phyloP scores from a whole-genome alignment of 2,329 filamentous ascomycete species.

The Fusarium xylarioides region DNA sequence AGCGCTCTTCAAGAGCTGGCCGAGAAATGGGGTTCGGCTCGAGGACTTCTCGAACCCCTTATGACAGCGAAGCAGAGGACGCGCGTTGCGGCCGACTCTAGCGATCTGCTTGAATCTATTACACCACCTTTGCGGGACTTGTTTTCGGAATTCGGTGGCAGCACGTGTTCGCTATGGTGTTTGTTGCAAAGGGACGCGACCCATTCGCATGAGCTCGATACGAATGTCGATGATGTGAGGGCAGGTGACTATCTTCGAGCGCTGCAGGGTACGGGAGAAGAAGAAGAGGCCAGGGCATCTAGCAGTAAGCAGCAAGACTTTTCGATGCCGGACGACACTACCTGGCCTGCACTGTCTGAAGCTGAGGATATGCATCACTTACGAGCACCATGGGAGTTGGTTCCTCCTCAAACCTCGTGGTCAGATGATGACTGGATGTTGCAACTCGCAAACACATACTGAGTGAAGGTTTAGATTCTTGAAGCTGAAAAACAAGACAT shows the following conservation, averaged over 20 bases:
- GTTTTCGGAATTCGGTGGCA: background rate
- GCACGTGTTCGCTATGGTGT: background rate
- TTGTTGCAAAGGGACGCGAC: background rate
- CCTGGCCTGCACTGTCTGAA: background rate
- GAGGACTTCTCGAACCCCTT: background rate
- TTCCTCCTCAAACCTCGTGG: background rate
- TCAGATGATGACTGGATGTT: background rate
- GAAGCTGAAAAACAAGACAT: no score
- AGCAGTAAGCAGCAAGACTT: background rate
- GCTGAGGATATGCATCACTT: background rate
- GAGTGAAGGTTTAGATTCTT: no score
- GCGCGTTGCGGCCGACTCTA: background rate
- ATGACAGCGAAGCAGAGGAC: background rate
- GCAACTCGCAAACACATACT: background rate
- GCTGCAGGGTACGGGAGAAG: background rate
- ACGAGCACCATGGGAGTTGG: background rate
- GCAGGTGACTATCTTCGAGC: background rate
- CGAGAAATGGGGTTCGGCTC: background rate
- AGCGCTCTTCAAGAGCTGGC: background rate
- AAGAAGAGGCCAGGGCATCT: background rate
- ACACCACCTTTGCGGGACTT: background rate
- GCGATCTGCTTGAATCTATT: background rate
- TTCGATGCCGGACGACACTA: background rate
- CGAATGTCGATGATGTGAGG: background rate
- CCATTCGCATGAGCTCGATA: background rate